phyloP scores from a whole-genome alignment of 1,139 yeast genomes.

The Saccharomycopsis crataegensis region DNA sequence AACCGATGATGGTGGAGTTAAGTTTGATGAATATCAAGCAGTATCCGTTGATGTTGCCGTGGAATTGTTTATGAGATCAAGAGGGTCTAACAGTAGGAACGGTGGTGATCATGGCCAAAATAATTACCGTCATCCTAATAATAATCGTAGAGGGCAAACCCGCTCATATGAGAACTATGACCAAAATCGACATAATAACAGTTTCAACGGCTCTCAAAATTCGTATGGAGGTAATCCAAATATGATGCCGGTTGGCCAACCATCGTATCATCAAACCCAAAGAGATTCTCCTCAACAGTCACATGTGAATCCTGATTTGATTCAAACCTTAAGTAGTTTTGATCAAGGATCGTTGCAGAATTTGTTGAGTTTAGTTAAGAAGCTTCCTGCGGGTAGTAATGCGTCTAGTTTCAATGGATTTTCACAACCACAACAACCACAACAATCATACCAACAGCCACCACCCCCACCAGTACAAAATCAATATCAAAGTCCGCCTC shows the following conservation, averaged over 20 bases:
- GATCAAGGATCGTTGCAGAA: conserved; percentile 48
- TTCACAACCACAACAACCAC: conserved; percentile 23
- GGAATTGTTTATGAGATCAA: conserved; percentile 31
- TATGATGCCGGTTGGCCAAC: background rate
- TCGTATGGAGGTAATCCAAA: background rate
- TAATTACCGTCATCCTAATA: conserved; percentile 1
- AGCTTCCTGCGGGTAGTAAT: background rate
- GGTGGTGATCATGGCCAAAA: conserved; percentile 6
- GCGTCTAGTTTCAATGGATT: background rate
- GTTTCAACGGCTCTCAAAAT: conserved; percentile 1
- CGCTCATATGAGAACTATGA: conserved; percentile 23
- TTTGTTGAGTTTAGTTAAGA: conserved; percentile 34
- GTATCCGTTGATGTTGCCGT: conserved; percentile 61
- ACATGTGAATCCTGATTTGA: conserved; percentile 27
- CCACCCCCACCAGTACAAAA: conserved; percentile 22
- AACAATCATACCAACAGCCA: conserved; percentile 26
- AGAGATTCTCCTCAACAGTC: background rate
- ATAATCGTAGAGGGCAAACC: conserved; percentile 10
- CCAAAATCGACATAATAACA: conserved; percentile 27
- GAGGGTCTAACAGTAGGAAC: background rate
- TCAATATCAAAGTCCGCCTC: conserved; percentile 22
- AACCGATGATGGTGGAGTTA: conserved; percentile 58
- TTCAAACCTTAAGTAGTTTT: conserved; percentile 38
- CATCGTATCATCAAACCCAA: background rate
- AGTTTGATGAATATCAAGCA: conserved; percentile 75